Base-by-base conservation (phyloP, 1,284 basidiomycete genomes). In the Austropuccinia psidii region DNA sequence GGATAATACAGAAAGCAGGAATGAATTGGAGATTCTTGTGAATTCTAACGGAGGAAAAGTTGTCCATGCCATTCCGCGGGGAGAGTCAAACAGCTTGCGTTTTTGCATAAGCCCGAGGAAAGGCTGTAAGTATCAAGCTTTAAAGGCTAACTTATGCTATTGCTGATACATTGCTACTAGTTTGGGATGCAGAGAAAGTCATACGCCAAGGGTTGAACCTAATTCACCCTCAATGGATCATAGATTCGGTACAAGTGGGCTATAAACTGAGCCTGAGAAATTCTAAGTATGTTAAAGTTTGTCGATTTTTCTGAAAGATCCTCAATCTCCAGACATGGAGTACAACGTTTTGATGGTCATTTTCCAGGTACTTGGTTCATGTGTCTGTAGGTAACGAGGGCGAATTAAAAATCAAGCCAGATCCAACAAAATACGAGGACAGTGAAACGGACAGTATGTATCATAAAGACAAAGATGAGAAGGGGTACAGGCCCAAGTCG, bases 161-260 rank as follows among this genome's bases (percentile, higher is more conserved):
- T 37, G 19, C 43, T 67, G 35, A 62, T 21, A 39, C 31, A n/a
- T 41, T n/a, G 41, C 15, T 41, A 39, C 17, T 41, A 72, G 69
- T 49, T 33, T 62, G 47, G 47, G 41, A 61, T 52, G 69, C 58
- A 8, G 29, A 62, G 39, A 60, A 62, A 35, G 55, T 49, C 17
- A 52, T 72, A 24, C 52, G 54, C 15, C 55, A 72, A 13, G 58
- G 58, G 13, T 41, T 61, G 31, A 45, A 50, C 24, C 45, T 72
- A 33, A 43, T 72, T 17, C 69, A 72, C n/a, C 69, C 69, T 8
- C 58, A 52, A 49, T 72, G 69, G 69, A 54, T 72, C 33, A 7
- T 39, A 19, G 69, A 72, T 52, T 72, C 57, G 35, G 45, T 72
- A 17, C 19, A 49, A 33, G 69, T 58, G 27, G 52, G 54, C 37